These are phyloP conservation scores for Globisporangium lucens DNA, from an alignment of 352 stramenopile genomes.

Conservation along the genomic window DNA sequence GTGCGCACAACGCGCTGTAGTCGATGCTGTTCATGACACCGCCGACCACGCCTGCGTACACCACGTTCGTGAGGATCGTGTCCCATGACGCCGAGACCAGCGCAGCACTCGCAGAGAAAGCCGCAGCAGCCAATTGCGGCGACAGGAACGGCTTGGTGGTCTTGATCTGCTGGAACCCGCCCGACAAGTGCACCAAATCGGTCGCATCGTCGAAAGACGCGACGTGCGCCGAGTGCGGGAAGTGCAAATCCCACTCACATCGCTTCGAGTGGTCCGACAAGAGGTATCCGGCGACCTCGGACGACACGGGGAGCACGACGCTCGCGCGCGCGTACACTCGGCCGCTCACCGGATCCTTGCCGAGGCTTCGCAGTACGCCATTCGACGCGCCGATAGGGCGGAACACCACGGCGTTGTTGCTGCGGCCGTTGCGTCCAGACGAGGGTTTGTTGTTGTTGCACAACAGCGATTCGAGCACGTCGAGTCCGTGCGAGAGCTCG, in stretches of 20 bases:
- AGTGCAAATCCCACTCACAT: conserved; percentile 78
- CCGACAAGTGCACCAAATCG: conserved; percentile 65
- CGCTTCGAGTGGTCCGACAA: conserved; percentile 65
- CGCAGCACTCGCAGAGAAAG: conserved; percentile 39
- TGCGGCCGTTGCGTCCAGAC: not conserved
- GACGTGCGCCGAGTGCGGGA: conserved; percentile 55
- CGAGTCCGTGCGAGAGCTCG: conserved; percentile 57
- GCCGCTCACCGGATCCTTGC: conserved; percentile 30
- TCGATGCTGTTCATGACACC: conserved; percentile 47
- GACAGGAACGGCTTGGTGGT: conserved; percentile 48
- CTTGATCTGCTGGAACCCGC: conserved; percentile 42
- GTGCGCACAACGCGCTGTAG: conserved; percentile 43
- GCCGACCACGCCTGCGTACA: conserved; percentile 51
- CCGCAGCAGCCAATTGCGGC: conserved; percentile 41
- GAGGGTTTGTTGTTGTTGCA: conserved; percentile 20
- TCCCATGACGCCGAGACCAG: conserved; percentile 47
- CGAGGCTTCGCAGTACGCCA: conserved; percentile 63
- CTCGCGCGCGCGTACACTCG: conserved; percentile 60
- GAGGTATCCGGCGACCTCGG: conserved; percentile 59
- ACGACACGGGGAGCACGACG: conserved; percentile 59
- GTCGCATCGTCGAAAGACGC: conserved; percentile 75
- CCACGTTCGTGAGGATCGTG: conserved; percentile 37
- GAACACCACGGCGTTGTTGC: conserved; percentile 47
- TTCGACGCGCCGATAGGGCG: conserved; percentile 47
- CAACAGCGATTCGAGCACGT: conserved; percentile 62